Evolutionary conservation across 2,329 filamentous ascomycete genomes (phyloP), one percentile per base, ranked within the genome.

Genomic region (Diaporthe citrichinensis): DNA sequence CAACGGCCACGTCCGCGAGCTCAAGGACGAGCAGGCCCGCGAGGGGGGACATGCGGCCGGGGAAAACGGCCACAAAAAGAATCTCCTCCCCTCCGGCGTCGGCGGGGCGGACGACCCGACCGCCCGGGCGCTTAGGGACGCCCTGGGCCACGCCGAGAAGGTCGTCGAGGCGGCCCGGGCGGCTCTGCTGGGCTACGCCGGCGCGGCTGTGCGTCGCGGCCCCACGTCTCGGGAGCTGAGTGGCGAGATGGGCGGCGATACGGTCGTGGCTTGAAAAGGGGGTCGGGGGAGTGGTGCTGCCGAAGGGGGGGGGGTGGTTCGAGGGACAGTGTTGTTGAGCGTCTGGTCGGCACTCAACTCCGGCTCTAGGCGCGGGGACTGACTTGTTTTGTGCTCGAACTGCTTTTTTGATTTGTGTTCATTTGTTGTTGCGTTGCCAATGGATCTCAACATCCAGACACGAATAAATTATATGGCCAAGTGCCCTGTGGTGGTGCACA

Each of bases 161-260:
- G 85, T 85, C 53, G 86, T 87, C 67, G 85, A 87, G 61, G 84
- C 86, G 44, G 87, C 87, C 7, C 84, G 85, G 58, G 79, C 81
- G 25, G 88, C 88, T 2, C 81, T 89, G 59, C 80, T 81, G 49
- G 81, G 83, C 4, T 88, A 89, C 79, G 79, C 82, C 62, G 77
- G 71, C 14, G 69, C 44, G 76, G 76, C 81, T 51, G 80, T 74
- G 80, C 74, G 86, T 39, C 84, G 86, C n/a, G 88, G 88, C 2
- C 83, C 87, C 65, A 89, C 88, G 49, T 89, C 88, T 79, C 82
- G 90, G 73, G 89, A 91, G 79, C 79, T 92, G 82, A 87, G 87
- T 79, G 90, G 90, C 69, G 90, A 92, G 86, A 90, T 92, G 89
- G 89, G 90, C 74, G 90, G 90, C 25, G 90, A 92, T 87, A 92